phyloP scores from a whole-genome alignment of 2,329 filamentous ascomycete species.

The Anthostomella pinea region DNA sequence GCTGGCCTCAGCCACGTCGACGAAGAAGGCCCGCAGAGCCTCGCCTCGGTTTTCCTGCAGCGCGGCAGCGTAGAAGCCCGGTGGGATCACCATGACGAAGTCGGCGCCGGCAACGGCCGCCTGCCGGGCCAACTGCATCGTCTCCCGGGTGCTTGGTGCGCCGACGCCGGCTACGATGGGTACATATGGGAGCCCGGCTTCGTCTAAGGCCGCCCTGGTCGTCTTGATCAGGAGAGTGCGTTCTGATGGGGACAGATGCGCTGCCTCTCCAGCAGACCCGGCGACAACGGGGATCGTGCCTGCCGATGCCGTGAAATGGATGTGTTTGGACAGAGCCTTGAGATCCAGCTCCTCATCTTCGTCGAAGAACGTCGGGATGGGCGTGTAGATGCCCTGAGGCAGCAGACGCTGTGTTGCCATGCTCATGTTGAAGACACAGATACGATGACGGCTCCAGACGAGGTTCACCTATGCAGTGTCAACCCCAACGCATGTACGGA shows the following conservation, averaged over 20 bases:
- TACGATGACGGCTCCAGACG: too few species aligned
- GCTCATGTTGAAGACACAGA: not conserved
- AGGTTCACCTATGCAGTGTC: too few species aligned
- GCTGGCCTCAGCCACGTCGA: slow-evolving; percentile 6
- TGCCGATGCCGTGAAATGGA: slow-evolving; percentile 5
- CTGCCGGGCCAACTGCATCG: slow-evolving; percentile 53
- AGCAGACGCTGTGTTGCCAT: slow-evolving; percentile 1
- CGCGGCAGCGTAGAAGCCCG: slow-evolving; percentile 63
- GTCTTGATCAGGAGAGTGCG: slow-evolving; percentile 40
- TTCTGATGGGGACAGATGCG: slow-evolving; percentile 32
- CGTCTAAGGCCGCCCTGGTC: slow-evolving; percentile 42
- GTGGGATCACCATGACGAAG: slow-evolving; percentile 65
- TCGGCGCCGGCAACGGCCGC: slow-evolving; percentile 63
- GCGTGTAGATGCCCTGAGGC: slow-evolving; percentile 13
- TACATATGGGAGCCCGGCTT: slow-evolving; percentile 22
- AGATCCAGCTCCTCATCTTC: slow-evolving; percentile 13
- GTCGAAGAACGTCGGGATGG: slow-evolving; percentile 15
- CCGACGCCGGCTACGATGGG: slow-evolving; percentile 9
- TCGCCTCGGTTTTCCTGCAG: slow-evolving; percentile 37
- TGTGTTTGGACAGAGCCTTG: slow-evolving; percentile 10
- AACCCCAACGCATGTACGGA: too few species aligned
- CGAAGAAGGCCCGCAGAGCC: slow-evolving; percentile 7
- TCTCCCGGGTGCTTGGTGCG: slow-evolving; percentile 9
- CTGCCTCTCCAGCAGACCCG: slow-evolving; percentile 16
- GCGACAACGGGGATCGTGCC: slow-evolving; percentile 14